Percentiles rank a stretch among this genome's conserved stretches.
Evolutionary conservation across 169 alveolate species (phyloP).

Genomic region (Plasmodium gaboni): DNA sequence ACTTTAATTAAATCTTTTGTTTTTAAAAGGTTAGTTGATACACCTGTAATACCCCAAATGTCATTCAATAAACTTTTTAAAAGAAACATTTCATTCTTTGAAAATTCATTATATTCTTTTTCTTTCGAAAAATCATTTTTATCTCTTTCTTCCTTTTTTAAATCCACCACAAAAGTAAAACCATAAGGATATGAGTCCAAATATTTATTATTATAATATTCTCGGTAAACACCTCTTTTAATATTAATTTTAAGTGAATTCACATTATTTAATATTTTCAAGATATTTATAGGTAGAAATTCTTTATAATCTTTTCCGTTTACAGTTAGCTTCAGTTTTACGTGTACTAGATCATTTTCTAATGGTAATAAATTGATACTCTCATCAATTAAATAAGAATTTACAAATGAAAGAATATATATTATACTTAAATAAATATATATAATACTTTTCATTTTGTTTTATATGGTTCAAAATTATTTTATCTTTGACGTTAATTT

Average conservation of each 20-base stretch:
- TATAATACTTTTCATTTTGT: constrained; percentile 63
- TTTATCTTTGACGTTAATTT: neutral
- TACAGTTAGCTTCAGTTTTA: constrained; percentile 53
- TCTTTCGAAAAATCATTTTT: constrained; percentile 6
- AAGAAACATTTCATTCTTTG: constrained; percentile 60
- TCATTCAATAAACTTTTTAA: constrained; percentile 54
- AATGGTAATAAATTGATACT: constrained; percentile 57
- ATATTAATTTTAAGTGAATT: constrained; percentile 71
- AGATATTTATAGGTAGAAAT: constrained; percentile 56
- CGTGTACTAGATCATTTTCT: constrained; percentile 54
- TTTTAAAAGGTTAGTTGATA: constrained; percentile 68
- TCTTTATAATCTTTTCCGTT: constrained; percentile 73
- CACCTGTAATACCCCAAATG: constrained; percentile 73
- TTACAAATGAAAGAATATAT: constrained; percentile 39
- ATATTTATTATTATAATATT: constrained; percentile 61
- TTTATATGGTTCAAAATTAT: constrained; percentile 1
- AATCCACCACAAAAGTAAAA: constrained; percentile 62
- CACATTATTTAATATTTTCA: constrained; percentile 61
- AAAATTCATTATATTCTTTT: constrained; percentile 58
- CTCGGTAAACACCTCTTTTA: constrained; percentile 73
- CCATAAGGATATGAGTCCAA: constrained; percentile 75
- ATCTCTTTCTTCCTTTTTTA: constrained; percentile 24
- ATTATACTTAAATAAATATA: constrained; percentile 26
- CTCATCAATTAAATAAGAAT: constrained; percentile 60
- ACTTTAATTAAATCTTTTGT: constrained; percentile 56